Percentiles rank a stretch among this genome's conserved stretches.
These are phyloP conservation scores for Aleurites moluccanus DNA, from an alignment of 441 rosid species.

Conservation along the genomic window DNA sequence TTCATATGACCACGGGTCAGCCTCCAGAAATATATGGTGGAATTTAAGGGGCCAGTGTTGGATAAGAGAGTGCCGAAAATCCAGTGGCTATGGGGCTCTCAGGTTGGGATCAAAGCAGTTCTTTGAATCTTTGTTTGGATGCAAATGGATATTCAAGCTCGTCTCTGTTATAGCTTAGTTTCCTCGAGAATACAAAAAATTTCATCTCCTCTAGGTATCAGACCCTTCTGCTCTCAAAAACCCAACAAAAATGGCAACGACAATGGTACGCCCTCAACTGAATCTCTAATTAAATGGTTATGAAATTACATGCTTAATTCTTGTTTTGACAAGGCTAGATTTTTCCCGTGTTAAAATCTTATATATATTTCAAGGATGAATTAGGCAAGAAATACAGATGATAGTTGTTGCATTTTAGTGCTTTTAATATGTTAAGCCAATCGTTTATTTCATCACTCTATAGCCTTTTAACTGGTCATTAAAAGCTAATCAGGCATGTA, in stretches of 20 bases:
- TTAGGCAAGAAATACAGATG: too few species aligned
- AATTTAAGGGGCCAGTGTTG: conserved; percentile 18
- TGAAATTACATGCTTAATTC: neutral
- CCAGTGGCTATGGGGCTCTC: neutral
- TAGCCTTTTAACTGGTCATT: too few species aligned
- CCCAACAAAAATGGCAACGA: conserved; percentile 40
- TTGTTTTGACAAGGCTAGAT: too few species aligned
- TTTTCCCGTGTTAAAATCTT: too few species aligned
- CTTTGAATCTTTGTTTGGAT: conserved; percentile 14
- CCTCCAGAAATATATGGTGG: conserved; percentile 15
- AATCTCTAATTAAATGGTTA: neutral
- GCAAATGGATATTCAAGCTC: conserved; percentile 55
- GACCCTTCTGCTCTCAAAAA: conserved; percentile 47
- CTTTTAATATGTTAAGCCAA: too few species aligned
- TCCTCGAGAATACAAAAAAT: conserved; percentile 24
- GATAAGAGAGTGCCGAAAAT: conserved; percentile 21
- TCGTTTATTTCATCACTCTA: too few species aligned
- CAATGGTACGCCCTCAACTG: conserved; percentile 35
- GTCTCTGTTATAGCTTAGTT: conserved; percentile 29
- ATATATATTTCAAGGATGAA: too few species aligned
- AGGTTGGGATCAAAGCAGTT: neutral
- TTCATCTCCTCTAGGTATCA: conserved; percentile 22
- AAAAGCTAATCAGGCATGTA: too few species aligned
- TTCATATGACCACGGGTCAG: neutral
- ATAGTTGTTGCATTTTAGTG: too few species aligned